phyloP scores from a whole-genome alignment of 2,329 filamentous ascomycete genomes.

The Ceratocystis variospora region DNA sequence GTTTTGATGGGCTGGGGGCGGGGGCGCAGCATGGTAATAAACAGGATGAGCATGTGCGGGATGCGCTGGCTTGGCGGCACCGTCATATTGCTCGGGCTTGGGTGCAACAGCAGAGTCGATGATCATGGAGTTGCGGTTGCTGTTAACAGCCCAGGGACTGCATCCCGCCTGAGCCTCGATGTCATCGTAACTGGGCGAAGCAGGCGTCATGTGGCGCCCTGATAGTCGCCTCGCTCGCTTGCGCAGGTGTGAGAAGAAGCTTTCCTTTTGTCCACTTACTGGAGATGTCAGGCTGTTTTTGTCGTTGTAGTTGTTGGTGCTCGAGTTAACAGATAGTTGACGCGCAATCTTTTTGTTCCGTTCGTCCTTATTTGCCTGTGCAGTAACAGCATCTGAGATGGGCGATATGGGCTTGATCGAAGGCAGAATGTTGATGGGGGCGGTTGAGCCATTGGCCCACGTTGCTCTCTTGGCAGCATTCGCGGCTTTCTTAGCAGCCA shows the following conservation, averaged over 20 bases:
- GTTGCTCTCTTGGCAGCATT: conserved; percentile 70
- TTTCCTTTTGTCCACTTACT: conserved; percentile 70
- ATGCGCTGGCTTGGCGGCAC: conserved; percentile 35
- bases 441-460: conserved; percentile 74
- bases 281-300: conserved; percentile 58
- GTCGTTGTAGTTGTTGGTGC: conserved; percentile 88
- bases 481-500: conserved; percentile 25
- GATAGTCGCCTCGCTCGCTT: conserved; percentile 89
- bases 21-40: conserved; percentile 33
- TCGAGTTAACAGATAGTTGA: conserved; percentile 82
- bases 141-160: conserved; percentile 58
- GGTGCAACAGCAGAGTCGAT: conserved; percentile 44
- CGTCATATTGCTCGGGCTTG: conserved; percentile 47
- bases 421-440: conserved; percentile 89
- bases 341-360: conserved; percentile 82
- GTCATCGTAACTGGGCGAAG: conserved; percentile 69
- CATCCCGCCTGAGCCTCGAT: conserved; percentile 87
- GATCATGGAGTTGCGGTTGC: conserved; percentile 71
- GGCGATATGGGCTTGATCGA: conserved; percentile 91
- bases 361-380: conserved; percentile 55
- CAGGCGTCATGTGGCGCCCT: conserved; percentile 71
- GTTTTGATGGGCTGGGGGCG: conserved; percentile 41
- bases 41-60: conserved; percentile 32
- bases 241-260: conserved; percentile 93
- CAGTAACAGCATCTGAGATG: conserved; percentile 84